These are phyloP conservation scores for Magnaporthiopsis rhizophila DNA, from an alignment of 2,329 filamentous ascomycete species.

Conservation along the genomic window DNA sequence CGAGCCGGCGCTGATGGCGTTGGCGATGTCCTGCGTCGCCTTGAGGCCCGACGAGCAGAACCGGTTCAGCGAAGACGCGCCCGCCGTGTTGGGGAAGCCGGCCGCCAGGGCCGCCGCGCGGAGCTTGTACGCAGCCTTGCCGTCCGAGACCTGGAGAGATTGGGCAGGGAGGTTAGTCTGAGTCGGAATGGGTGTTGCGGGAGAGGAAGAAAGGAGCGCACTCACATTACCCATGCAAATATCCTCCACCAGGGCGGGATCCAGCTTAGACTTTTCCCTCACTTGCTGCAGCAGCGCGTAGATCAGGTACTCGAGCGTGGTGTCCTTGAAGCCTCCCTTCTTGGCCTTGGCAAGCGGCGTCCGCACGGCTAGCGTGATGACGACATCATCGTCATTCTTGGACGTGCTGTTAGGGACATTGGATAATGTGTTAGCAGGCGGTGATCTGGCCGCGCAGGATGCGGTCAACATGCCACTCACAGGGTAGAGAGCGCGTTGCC, in stretches of 20 bases:
- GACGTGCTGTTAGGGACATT: constrained; percentile 52
- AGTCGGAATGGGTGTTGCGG: constrained; percentile 11
- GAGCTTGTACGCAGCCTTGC: constrained; percentile 81
- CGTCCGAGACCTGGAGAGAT: constrained; percentile 60
- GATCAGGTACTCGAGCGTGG: constrained; percentile 76
- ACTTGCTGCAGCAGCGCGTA: constrained; percentile 76
- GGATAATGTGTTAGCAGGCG: constrained; percentile 5
- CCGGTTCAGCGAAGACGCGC: constrained; percentile 77
- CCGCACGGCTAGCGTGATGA: constrained; percentile 86
- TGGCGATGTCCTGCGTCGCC: constrained; percentile 88
- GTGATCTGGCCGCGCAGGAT: neutral
- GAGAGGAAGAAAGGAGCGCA: constrained; percentile 3
- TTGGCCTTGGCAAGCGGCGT: constrained; percentile 81
- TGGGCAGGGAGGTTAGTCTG: constrained; percentile 1
- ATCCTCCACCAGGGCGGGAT: constrained; percentile 77
- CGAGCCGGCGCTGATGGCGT: constrained; percentile 69
- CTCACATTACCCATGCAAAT: constrained; percentile 86
- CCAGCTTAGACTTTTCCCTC: constrained; percentile 62
- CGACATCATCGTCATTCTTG: constrained; percentile 92
- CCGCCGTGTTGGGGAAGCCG: constrained; percentile 56
- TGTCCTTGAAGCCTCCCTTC: constrained; percentile 96
- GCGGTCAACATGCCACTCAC: constrained; percentile 43
- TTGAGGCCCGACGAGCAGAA: constrained; percentile 98
- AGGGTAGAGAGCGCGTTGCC: constrained; percentile 65
- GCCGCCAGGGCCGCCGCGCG: constrained; percentile 45